Evolutionary conservation across 2,329 filamentous ascomycete genomes (phyloP).

Genomic region (Cyphellophora europaea): DNA sequence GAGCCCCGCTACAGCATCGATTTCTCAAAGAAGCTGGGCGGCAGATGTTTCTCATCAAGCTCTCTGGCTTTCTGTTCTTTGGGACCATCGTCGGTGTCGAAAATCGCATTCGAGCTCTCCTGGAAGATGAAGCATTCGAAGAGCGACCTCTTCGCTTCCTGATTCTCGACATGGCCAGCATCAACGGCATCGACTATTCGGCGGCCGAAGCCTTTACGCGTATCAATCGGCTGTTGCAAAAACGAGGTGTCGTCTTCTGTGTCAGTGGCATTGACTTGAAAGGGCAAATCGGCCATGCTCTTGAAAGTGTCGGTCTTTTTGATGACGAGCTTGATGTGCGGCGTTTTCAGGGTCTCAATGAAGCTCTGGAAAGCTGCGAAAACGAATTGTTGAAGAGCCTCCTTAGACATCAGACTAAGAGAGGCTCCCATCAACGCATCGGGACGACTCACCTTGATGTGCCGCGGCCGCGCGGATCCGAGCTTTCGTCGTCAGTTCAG

Average conservation of each 20-base stretch:
- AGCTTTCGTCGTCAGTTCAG: constrained; percentile 17
- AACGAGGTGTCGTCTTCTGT: constrained; percentile 69
- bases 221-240: constrained; percentile 72
- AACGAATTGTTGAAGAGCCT: constrained; percentile 82
- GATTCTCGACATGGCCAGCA: constrained; percentile 78
- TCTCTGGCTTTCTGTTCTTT: constrained; percentile 95
- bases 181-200: constrained; percentile 90
- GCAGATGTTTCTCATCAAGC: constrained; percentile 84
- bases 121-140: constrained; percentile 73
- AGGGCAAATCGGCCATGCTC: constrained; percentile 64
- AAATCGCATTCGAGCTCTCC: constrained; percentile 69
- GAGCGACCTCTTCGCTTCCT: constrained; percentile 77
- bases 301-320: constrained; percentile 76
- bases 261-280: constrained; percentile 73
- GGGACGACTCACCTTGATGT: constrained; percentile 15
- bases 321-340: constrained; percentile 64
- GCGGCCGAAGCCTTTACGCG: constrained; percentile 91
- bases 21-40: constrained; percentile 77
- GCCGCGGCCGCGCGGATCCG: constrained; percentile 9
- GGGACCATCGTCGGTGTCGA: constrained; percentile 95
- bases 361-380: constrained; percentile 86
- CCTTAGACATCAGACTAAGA: constrained; percentile 56
- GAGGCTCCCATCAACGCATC: constrained; percentile 15
- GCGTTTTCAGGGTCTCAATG: constrained; percentile 83
- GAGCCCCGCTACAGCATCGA: constrained; percentile 79